These are phyloP conservation scores for Grosmannia serpens DNA, from an alignment of 2,329 filamentous ascomycete genomes.

Conservation along the genomic window DNA sequence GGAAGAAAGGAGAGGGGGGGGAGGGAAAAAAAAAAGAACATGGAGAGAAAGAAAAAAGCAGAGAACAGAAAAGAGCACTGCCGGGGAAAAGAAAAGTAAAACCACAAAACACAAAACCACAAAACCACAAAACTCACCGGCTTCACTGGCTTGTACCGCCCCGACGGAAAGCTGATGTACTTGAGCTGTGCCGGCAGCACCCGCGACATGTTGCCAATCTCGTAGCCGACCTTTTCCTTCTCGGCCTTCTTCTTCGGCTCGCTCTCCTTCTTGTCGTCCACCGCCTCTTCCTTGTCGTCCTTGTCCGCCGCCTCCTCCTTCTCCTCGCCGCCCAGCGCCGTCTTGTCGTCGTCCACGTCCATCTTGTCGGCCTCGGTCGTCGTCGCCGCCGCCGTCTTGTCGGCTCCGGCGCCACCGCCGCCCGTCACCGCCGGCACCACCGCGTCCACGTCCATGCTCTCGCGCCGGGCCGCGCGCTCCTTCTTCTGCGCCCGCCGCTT, in stretches of 20 bases:
- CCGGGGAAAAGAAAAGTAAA: neutral
- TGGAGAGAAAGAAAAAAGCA: no score
- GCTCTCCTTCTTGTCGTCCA: constrained; percentile 49
- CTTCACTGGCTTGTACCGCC: constrained; percentile 83
- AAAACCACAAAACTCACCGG: constrained; percentile 42
- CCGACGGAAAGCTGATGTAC: constrained; percentile 84
- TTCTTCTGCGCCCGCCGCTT: constrained; percentile 92
- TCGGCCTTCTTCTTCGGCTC: constrained; percentile 79
- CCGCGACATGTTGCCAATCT: constrained; percentile 93
- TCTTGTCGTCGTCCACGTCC: constrained; percentile 65
- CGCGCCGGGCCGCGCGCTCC: constrained; percentile 75
- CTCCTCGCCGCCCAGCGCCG: constrained; percentile 36
- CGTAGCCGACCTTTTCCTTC: constrained; percentile 94
- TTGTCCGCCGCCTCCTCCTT: constrained; percentile 56
- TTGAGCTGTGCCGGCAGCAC: constrained; percentile 88
- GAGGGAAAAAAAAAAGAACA: no score
- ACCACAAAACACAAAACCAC: neutral
- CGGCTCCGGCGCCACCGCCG: constrained; percentile 5
- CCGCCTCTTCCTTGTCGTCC: constrained; percentile 40
- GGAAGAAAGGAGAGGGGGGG: no score
- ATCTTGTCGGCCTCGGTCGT: constrained; percentile 57
- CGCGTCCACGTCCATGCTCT: constrained; percentile 92
- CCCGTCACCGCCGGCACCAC: constrained; percentile 25
- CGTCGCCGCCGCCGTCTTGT: neutral
- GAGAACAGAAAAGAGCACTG: no score